Evolutionary conservation across 2,329 filamentous ascomycete species (phyloP).

Genomic region (Colletotrichum incanum): DNA sequence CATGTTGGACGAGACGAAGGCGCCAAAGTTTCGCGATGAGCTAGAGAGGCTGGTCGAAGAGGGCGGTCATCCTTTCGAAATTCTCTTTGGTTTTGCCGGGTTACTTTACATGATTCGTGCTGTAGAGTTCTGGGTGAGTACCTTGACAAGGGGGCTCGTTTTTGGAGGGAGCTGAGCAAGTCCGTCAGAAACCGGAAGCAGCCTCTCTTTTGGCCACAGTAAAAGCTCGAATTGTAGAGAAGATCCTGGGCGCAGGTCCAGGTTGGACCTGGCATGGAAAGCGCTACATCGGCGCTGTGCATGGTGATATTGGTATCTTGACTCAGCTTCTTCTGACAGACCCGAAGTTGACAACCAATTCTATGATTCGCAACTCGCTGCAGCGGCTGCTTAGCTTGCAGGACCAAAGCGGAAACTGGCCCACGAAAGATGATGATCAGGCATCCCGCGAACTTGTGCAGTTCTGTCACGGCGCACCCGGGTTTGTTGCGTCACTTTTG

Average conservation of each 20-base stretch:
- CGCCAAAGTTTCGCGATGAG: constrained; percentile 51
- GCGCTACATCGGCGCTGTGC: constrained; percentile 76
- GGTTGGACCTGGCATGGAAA: constrained; percentile 77
- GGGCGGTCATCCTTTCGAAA: constrained; percentile 69
- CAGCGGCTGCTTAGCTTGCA: constrained; percentile 72
- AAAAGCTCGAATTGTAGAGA: constrained; percentile 22
- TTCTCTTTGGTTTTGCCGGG: constrained; percentile 78
- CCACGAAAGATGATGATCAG: constrained; percentile 49
- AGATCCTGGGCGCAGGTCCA: constrained; percentile 49
- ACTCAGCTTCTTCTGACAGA: constrained; percentile 76
- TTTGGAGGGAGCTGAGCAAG: constrained; percentile 61
- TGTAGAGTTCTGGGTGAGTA: constrained; percentile 71
- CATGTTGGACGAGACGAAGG: constrained; percentile 57
- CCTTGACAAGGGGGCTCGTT: constrained; percentile 60
- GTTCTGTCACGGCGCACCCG: constrained; percentile 79
- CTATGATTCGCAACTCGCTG: constrained; percentile 70
- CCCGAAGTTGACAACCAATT: constrained; percentile 65
- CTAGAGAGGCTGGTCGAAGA: background rate
- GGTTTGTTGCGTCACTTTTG: constrained; percentile 71
- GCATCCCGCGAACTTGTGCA: constrained; percentile 66
- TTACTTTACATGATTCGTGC: constrained; percentile 78
- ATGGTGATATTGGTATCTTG: constrained; percentile 79
- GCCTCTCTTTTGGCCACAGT: constrained; percentile 64
- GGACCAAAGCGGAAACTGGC: constrained; percentile 75
- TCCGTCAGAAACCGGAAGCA: constrained; percentile 65